Evolutionary conservation across 495 filamentous ascomycete genomes (phyloP).

Genomic region (Aspergillus coremiiformis): DNA sequence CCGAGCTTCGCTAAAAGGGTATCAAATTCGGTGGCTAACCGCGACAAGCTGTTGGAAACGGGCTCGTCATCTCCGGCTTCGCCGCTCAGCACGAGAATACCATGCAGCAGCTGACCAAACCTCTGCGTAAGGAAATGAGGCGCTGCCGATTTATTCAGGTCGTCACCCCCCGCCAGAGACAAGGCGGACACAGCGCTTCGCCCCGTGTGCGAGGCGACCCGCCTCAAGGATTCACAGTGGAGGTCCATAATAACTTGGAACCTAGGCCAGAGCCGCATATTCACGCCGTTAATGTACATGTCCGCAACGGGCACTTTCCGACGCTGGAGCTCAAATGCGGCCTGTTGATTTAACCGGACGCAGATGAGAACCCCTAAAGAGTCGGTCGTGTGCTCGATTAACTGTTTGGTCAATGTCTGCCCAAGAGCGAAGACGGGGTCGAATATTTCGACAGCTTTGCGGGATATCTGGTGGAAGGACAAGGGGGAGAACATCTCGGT

Average conservation of each 20-base stretch:
- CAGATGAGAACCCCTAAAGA: slow-evolving; percentile 79
- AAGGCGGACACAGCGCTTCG: slow-evolving; percentile 46
- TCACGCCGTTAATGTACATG: slow-evolving; percentile 85
- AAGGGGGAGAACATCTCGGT: slow-evolving; percentile 76
- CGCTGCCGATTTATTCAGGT: slow-evolving; percentile 67
- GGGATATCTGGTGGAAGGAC: slow-evolving; percentile 48
- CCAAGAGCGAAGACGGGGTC: slow-evolving; percentile 76
- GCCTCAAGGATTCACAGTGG: slow-evolving; percentile 79
- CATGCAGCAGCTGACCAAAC: slow-evolving; percentile 83
- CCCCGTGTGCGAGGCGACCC: slow-evolving; percentile 44
- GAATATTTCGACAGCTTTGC: slow-evolving; percentile 74
- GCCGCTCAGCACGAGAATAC: slow-evolving; percentile 69
- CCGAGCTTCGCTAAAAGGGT: slow-evolving; percentile 63
- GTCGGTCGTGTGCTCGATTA: slow-evolving; percentile 71
- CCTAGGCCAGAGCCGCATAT: slow-evolving; percentile 93
- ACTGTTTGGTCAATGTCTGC: slow-evolving; percentile 63
- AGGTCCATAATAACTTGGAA: slow-evolving; percentile 89
- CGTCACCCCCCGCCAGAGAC: slow-evolving; percentile 49
- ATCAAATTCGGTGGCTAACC: slow-evolving; percentile 73
- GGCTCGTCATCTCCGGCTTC: slow-evolving; percentile 93
- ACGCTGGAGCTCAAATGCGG: slow-evolving; percentile 86
- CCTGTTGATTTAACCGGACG: slow-evolving; percentile 88
- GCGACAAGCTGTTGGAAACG: slow-evolving; percentile 66
- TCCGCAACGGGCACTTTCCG: slow-evolving; percentile 84
- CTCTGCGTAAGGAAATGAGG: slow-evolving; percentile 88